Conservation (phyloP, 2,329 filamentous ascomycete species). For the Alternaria triticimaculans region DNA sequence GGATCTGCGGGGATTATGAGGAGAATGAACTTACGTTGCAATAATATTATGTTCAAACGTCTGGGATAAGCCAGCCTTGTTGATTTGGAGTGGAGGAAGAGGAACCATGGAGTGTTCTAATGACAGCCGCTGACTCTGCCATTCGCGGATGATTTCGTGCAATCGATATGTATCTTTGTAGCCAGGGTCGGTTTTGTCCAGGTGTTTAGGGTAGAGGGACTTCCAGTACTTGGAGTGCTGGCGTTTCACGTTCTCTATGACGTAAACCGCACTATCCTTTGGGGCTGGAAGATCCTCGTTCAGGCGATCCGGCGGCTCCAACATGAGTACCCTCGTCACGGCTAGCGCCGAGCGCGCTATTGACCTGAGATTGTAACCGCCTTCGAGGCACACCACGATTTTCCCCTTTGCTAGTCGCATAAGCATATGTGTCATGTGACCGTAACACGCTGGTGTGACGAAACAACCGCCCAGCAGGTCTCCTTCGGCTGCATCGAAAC, state of each 20-base stretch:
- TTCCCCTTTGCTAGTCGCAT: conserved; percentile 93
- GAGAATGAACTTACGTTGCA: conserved; percentile 64
- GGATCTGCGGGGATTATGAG: not conserved
- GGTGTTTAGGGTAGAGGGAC: conserved; percentile 75
- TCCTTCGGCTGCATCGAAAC: conserved; percentile 93
- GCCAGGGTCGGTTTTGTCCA: conserved; percentile 38
- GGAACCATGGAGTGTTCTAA: conserved; percentile 79
- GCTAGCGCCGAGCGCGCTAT: conserved; percentile 93
- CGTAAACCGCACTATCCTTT: conserved; percentile 58
- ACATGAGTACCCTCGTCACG: conserved; percentile 92
- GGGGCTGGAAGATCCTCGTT: conserved; percentile 55
- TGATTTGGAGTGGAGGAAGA: conserved; percentile 75
- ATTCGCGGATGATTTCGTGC: conserved; percentile 79
- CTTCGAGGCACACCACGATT: conserved; percentile 90
- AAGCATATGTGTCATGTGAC: conserved; percentile 99
- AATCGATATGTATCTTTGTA: conserved; percentile 61
- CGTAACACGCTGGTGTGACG: conserved; percentile 89
- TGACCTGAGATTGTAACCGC: conserved; percentile 91
- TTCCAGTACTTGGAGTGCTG: conserved; percentile 78
- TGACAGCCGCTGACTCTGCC: conserved; percentile 74
- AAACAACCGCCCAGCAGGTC: conserved; percentile 93
- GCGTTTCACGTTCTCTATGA: conserved; percentile 63
- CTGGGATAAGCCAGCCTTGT: conserved; percentile 73
- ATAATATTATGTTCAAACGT: conserved; percentile 88
- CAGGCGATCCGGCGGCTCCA: conserved; percentile 78